Evolutionary conservation across 2,329 filamentous ascomycete genomes (phyloP).

Genomic region (Colletotrichum noveboracense): DNA sequence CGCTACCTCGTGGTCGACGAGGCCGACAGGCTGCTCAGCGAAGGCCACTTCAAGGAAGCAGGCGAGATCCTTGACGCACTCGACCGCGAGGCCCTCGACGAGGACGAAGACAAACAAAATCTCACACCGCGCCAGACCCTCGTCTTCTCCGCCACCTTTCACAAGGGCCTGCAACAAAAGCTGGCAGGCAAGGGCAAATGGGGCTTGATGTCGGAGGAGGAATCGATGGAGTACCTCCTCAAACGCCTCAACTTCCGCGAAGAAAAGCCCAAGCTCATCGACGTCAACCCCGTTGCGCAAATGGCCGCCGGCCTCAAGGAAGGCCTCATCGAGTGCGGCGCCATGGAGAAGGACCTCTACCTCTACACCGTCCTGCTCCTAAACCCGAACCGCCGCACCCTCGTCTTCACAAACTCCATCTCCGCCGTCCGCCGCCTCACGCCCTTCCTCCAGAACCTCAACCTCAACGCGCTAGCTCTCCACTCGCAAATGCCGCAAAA

Average conservation of each 20-base stretch:
- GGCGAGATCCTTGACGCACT: slow-evolving; percentile 85
- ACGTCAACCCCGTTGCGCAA: slow-evolving; percentile 86
- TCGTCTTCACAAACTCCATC: slow-evolving; percentile 97
- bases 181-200: slow-evolving; percentile 76
- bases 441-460: slow-evolving; percentile 83
- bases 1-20: slow-evolving; percentile 91
- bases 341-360: slow-evolving; percentile 96
- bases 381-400: slow-evolving; percentile 78
- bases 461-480: slow-evolving; percentile 76
- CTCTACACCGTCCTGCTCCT: slow-evolving; percentile 88
- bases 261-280: slow-evolving; percentile 85
- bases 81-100: slow-evolving; percentile 72
- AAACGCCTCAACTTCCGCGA: slow-evolving; percentile 88
- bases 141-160: slow-evolving; percentile 96
- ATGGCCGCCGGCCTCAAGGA: slow-evolving; percentile 89
- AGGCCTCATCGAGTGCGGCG: slow-evolving; percentile 88
- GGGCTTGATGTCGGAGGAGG: slow-evolving; percentile 65
- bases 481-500: slow-evolving; percentile 98
- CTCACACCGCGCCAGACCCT: slow-evolving; percentile 76
- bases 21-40: slow-evolving; percentile 87
- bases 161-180: slow-evolving; percentile 90
- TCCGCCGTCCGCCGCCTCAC: slow-evolving; percentile 86
- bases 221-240: slow-evolving; percentile 92
- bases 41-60: slow-evolving; percentile 94
- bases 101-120: slow-evolving; percentile 52